These are phyloP conservation scores for Aspergillus glaucus DNA, from an alignment of 2,329 filamentous ascomycete genomes.

Conservation along the genomic window DNA sequence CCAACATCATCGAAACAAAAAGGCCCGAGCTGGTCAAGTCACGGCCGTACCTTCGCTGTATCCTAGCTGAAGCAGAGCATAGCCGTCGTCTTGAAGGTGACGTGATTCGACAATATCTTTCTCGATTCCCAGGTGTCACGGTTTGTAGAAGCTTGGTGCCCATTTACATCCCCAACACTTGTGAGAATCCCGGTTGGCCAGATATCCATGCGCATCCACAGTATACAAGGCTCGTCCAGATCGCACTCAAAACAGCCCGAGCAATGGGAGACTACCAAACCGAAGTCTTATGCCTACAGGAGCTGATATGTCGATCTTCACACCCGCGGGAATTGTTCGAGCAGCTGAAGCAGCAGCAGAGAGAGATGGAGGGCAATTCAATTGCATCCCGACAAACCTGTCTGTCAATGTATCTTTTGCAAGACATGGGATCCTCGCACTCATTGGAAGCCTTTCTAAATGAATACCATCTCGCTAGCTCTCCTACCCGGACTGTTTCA, in stretches of 20 bases:
- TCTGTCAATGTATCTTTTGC: background rate
- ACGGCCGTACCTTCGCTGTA: slow-evolving; percentile 3
- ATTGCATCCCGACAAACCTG: background rate
- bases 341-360: background rate
- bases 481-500: background rate
- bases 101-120: background rate
- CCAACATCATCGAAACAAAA: background rate
- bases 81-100: background rate
- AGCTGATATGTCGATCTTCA: slow-evolving; percentile 4
- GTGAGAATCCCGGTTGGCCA: slow-evolving; percentile 4
- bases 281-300: background rate
- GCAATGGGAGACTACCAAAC: slow-evolving; percentile 1
- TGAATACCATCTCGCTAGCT: background rate
- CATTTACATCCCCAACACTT: background rate
- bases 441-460: background rate
- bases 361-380: background rate
- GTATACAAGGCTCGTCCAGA: background rate
- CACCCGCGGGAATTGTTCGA: background rate
- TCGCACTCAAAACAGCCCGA: background rate
- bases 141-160: slow-evolving; percentile 1
- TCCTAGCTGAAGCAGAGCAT: slow-evolving; percentile 1
- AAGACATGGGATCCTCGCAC: background rate
- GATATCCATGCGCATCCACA: background rate
- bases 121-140: background rate
- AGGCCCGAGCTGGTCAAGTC: slow-evolving; percentile 1